Evolutionary conservation across 73 alveolate genomes (phyloP).

Genomic region (Breviolum minutum): DNA sequence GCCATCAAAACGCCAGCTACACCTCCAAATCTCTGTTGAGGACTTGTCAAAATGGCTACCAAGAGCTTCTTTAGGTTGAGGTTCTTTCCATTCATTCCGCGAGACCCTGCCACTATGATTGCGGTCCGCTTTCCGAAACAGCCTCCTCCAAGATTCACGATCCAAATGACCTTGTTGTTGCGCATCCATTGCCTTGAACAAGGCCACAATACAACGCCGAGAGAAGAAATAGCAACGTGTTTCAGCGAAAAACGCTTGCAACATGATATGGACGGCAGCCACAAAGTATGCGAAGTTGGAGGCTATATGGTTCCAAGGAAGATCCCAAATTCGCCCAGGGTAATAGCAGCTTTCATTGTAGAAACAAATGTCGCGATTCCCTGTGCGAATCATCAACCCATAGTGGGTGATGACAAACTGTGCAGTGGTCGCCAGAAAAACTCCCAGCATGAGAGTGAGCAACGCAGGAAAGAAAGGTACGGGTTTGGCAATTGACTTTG

Average conservation of each 20-base stretch:
- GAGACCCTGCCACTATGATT: slow-evolving; percentile 42
- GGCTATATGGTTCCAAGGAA: slow-evolving; percentile 42
- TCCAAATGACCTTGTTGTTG: background rate
- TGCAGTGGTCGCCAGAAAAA: slow-evolving; percentile 73
- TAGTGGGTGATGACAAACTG: slow-evolving; percentile 89
- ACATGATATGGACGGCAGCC: slow-evolving; percentile 45
- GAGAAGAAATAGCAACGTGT: slow-evolving; percentile 44
- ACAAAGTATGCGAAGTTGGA: slow-evolving; percentile 68
- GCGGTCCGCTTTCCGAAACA: slow-evolving; percentile 15
- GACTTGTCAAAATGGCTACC: background rate
- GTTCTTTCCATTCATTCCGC: slow-evolving; percentile 29
- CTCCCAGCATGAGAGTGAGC: slow-evolving; percentile 54
- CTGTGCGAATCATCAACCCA: slow-evolving; percentile 75
- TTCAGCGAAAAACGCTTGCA: slow-evolving; percentile 64
- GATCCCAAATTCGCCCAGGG: slow-evolving; percentile 64
- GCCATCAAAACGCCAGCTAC: no score
- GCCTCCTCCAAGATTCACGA: background rate
- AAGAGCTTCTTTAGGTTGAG: background rate
- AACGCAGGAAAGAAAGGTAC: slow-evolving; percentile 72
- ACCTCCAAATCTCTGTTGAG: no score
- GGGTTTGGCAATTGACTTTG: background rate
- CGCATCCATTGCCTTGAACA: slow-evolving; percentile 5
- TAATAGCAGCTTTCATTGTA: slow-evolving; percentile 75
- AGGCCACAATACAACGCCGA: slow-evolving; percentile 17
- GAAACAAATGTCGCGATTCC: slow-evolving; percentile 76